These are phyloP conservation scores for Collybiopsis confluens DNA, from an alignment of 768 basidiomycete genomes.

Conservation along the genomic window DNA sequence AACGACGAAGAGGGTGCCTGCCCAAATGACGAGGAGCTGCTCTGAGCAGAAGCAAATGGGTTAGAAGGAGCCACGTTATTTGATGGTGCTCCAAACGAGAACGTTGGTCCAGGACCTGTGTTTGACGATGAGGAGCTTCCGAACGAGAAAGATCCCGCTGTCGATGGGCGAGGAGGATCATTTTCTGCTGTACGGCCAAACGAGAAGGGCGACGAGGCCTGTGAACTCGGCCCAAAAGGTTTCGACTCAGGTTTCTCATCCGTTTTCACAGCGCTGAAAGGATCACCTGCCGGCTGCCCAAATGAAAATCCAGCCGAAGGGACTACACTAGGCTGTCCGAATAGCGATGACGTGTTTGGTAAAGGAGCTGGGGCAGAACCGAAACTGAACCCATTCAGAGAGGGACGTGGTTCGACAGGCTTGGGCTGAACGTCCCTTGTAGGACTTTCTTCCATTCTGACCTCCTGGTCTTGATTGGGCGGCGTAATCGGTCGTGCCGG, in stretches of 20 bases:
- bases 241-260: slow-evolving; percentile 5
- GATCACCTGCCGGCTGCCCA: slow-evolving; percentile 23
- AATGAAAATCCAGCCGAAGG: slow-evolving; percentile 25
- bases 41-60: slow-evolving; percentile 51
- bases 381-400: slow-evolving; percentile 46
- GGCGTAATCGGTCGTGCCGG: slow-evolving; percentile 57
- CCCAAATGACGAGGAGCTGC: slow-evolving; percentile 56
- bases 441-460: slow-evolving; percentile 82
- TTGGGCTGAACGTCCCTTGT: slow-evolving; percentile 56
- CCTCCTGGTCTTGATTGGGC: slow-evolving; percentile 62
- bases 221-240: slow-evolving; percentile 9
- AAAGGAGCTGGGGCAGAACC: slow-evolving; percentile 24
- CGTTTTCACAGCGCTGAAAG: slow-evolving; percentile 23
- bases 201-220: slow-evolving; percentile 22
- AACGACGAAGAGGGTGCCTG: slow-evolving; percentile 40
- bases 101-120: slow-evolving; percentile 33
- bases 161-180: slow-evolving; percentile 34
- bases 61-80: slow-evolving; percentile 24
- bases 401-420: slow-evolving; percentile 32
- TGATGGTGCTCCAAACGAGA: slow-evolving; percentile 40
- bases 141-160: slow-evolving; percentile 47
- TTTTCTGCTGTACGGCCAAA: slow-evolving; percentile 35
- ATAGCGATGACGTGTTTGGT: slow-evolving; percentile 27
- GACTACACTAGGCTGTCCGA: slow-evolving; percentile 26
- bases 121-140: slow-evolving; percentile 30